Evolutionary conservation across 148 eudicot genomes (phyloP).

Genomic region (Vaccinium myrtillus): DNA sequence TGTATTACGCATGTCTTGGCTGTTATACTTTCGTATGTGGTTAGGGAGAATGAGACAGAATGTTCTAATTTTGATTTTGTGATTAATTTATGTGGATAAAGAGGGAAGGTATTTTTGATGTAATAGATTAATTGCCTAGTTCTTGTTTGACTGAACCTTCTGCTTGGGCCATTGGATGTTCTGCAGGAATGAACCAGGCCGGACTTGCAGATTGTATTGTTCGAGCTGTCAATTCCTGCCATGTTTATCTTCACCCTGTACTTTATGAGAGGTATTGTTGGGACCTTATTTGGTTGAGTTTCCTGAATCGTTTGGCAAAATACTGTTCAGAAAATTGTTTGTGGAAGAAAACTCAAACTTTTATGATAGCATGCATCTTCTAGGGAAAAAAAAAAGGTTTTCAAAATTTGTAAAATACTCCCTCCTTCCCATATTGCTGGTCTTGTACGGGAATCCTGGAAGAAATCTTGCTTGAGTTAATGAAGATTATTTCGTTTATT

Average conservation of each 20-base stretch:
- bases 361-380: not conserved
- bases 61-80: not conserved
- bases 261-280: slow-evolving; percentile 76
- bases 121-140: not conserved
- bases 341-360: not conserved
- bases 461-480: not conserved
- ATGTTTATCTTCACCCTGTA: slow-evolving; percentile 91
- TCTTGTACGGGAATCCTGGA: not conserved
- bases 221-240: slow-evolving; percentile 83
- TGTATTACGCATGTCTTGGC: not conserved
- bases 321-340: not conserved
- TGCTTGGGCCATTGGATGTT: not conserved
- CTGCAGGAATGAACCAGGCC: slow-evolving; percentile 61
- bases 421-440: too few relatives aligned
- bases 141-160: not conserved
- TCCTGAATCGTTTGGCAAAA: not conserved
- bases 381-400: not conserved
- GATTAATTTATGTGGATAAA: not conserved
- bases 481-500: not conserved
- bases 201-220: slow-evolving; percentile 97
- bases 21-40: not conserved
- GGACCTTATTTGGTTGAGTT: not conserved
- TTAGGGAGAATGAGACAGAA: not conserved
- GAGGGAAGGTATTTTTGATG: not conserved
- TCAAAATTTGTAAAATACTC: not conserved